A percentile compares a stretch with the other conserved stretches of the same genome.
phyloP scores from a whole-genome alignment of 495 filamentous ascomycete genomes.

The Melanomma pulvis-pyrius region DNA sequence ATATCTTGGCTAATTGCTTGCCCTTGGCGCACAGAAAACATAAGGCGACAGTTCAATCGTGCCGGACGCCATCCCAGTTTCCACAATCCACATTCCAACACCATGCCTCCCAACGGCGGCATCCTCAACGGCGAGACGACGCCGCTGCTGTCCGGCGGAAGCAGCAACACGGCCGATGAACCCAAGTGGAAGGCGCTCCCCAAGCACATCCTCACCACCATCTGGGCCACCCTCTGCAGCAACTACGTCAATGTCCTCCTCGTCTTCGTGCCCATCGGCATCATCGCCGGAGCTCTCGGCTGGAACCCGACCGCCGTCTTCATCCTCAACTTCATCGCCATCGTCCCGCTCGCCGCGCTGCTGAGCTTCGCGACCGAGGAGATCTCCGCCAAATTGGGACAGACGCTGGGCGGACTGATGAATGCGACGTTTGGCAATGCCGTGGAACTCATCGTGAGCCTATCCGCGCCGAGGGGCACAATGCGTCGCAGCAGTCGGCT shows the following conservation, averaged over 20 bases:
- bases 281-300: conserved; percentile 70
- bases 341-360: conserved; percentile 88
- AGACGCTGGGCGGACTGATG: conserved; percentile 87
- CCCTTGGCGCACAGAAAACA: conserved; percentile 29
- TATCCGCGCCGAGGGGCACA: not conserved
- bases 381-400: conserved; percentile 77
- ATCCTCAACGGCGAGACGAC: conserved; percentile 15
- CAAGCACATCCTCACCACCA: conserved; percentile 52
- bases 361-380: conserved; percentile 97
- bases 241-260: conserved; percentile 87
- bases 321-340: conserved; percentile 90
- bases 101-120: conserved; percentile 6
- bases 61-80: conserved; percentile 20
- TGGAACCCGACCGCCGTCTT: conserved; percentile 82
- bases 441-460: conserved; percentile 90
- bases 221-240: conserved; percentile 59
- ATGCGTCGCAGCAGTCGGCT: not conserved
- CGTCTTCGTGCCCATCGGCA: conserved; percentile 87
- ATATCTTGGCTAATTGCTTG: conserved; percentile 28
- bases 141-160: conserved; percentile 7
- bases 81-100: not conserved
- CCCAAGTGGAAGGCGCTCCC: conserved; percentile 60
- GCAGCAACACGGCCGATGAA: conserved; percentile 38
- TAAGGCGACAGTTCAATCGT: conserved; percentile 28
- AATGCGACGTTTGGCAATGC: conserved; percentile 98